Evolutionary conservation across 495 filamentous ascomycete species (phyloP), one percentile per base, ranked within the genome.

Genomic region (Penicillium nucicola): DNA sequence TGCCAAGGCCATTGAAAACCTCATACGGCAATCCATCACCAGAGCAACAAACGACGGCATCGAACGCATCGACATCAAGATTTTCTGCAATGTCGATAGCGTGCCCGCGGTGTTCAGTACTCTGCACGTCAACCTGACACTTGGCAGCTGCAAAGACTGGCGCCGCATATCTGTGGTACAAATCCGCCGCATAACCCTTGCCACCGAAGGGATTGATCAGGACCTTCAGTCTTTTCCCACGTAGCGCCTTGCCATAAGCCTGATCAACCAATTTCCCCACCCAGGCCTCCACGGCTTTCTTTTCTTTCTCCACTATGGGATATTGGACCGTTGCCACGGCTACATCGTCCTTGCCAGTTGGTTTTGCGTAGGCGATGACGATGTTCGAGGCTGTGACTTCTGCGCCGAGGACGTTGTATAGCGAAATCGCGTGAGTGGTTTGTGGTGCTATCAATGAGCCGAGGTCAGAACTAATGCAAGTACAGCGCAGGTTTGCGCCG

Each of bases 11-110:
- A 62, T 98, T 97, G 76, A 96, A 96, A 11, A 96, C 88, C 68
- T 98, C 92, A 60, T 96, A 86, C 0, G 90, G 88, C 14, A 96
- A 64, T 10, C 93, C 93, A 57, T 98, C 93, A 2, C 93, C 93
- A 8, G 92, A 97, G 60, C 91, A 95, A 53, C 88, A 87, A 11
- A 93, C 81, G 6, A 96, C 79, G 5, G 89, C 83, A 70, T 98
- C 93, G 60, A 81, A 95, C 2, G 77, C 79, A 17, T 89, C 78
- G 15, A 88, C 80, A 62, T 97, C 85, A n/a, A 97, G 66, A 13
- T 86, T 77, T 61, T 88, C 77, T 28, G 85, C 83, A 55, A 97
- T 87, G 32, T 90, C 83, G 2, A 85, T 77, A 2, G 87, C 93
- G 67, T 97, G 89, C 7, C 89, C 89, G 0, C 70, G 68, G 62